phyloP scores from a whole-genome alignment of 495 filamentous ascomycete species.

The Xylaria scruposa region DNA sequence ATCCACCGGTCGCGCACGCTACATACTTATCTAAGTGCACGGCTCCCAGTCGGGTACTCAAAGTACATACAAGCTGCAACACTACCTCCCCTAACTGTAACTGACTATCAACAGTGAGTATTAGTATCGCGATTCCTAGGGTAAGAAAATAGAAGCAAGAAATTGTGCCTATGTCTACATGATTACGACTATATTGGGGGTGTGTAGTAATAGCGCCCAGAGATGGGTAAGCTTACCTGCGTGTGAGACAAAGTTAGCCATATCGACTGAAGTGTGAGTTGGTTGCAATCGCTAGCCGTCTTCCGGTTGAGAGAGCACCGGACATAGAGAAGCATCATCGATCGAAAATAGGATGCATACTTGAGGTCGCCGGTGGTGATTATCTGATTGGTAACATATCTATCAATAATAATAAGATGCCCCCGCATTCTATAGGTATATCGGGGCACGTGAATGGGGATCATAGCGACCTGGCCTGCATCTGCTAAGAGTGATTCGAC shows the following conservation, averaged over 20 bases:
- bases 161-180: too few species aligned
- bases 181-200: too few species aligned
- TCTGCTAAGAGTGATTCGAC: neutral
- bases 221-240: neutral
- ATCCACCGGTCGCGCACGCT: too few species aligned
- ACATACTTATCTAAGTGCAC: too few species aligned
- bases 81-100: too few species aligned
- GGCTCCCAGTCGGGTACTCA: too few species aligned
- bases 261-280: neutral
- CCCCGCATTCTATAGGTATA: neutral
- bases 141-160: neutral
- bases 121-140: neutral
- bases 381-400: neutral
- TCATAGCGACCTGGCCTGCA: neutral
- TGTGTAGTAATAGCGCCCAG: too few species aligned
- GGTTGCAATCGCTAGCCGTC: neutral
- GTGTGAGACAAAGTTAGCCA: neutral
- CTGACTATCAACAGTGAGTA: neutral
- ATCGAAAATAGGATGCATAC: neutral
- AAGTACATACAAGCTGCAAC: too few species aligned
- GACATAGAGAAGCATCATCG: neutral
- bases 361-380: neutral
- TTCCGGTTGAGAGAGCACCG: neutral
- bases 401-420: neutral
- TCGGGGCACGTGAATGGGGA: neutral